A percentile compares a stretch with the other conserved stretches of the same genome.
Conservation (phyloP, 2,329 filamentous ascomycete species). For the Colletotrichum phormii region DNA sequence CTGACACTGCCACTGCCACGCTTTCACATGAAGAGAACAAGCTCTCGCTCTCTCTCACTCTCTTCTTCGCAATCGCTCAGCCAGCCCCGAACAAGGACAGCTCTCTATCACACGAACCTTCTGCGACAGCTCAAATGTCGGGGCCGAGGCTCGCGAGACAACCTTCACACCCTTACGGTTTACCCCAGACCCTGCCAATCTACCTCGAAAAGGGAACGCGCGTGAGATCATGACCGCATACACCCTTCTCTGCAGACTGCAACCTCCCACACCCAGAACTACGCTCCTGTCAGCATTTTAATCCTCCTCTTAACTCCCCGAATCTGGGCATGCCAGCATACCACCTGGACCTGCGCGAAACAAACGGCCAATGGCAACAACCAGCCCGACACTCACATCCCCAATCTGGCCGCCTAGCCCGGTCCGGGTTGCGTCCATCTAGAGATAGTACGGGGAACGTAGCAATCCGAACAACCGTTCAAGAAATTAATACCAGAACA, state of each 20-base stretch:
- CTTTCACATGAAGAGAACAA: slow-evolving; percentile 3
- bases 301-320: not conserved
- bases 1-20: not conserved
- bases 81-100: not conserved
- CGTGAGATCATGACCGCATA: not conserved
- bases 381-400: not conserved
- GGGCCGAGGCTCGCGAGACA: slow-evolving; percentile 1
- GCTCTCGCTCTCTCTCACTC: not conserved
- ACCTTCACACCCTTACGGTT: not conserved
- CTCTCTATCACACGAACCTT: not conserved
- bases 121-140: not conserved
- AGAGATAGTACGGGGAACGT: not conserved
- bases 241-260: too few species aligned
- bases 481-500: not conserved
- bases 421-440: slow-evolving; percentile 12
- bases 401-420: slow-evolving; percentile 9
- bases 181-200: not conserved
- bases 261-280: not conserved
- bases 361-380: not conserved
- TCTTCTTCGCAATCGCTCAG: not conserved
- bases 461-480: slow-evolving; percentile 6
- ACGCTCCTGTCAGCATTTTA: not conserved
- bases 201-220: not conserved
- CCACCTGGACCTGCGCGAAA: not conserved
- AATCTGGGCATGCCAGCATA: not conserved